Conservation (phyloP, 176 grass and related monocot genomes). For the Oryza coarctata region DNA sequence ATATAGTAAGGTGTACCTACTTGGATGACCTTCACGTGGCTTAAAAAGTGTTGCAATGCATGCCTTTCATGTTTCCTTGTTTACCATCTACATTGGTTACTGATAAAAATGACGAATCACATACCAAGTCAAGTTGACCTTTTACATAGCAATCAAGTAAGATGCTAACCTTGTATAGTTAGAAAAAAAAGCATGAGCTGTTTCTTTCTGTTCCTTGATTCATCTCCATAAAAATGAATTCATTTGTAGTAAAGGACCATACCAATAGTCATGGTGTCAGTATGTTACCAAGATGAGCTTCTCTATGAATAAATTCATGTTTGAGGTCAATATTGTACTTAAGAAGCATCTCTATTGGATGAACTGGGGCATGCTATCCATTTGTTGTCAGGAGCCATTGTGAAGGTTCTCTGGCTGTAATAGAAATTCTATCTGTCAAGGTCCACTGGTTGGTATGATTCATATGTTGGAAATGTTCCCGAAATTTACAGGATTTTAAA, state of each 20-base stretch:
- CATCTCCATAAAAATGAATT: not conserved
- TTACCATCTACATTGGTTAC: not conserved
- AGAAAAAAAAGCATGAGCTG: constrained; percentile 1
- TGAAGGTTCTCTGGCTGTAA: not conserved
- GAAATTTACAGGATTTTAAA: not conserved
- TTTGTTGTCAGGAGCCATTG: constrained; percentile 10
- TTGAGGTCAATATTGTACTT: not conserved
- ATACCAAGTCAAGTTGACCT: not conserved
- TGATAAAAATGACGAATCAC: not conserved
- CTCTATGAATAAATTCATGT: constrained; percentile 5
- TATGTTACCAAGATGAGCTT: constrained; percentile 27
- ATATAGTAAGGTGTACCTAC: not conserved
- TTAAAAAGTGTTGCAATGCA: constrained; percentile 15
- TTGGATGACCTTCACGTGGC: not conserved
- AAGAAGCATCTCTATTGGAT: not conserved
- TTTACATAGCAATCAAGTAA: constrained; percentile 15
- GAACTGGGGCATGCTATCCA: not conserved
- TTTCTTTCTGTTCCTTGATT: constrained; percentile 15
- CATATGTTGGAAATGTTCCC: constrained; percentile 3
- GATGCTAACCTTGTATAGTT: not conserved
- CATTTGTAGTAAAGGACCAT: constrained; percentile 6
- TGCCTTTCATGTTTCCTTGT: constrained; percentile 9
- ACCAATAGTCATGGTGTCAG: not conserved
- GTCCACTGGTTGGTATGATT: not conserved
- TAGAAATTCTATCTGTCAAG: not conserved